Evolutionary conservation across 169 alveolate genomes (phyloP).

Genomic region (Plasmodium vivax): DNA sequence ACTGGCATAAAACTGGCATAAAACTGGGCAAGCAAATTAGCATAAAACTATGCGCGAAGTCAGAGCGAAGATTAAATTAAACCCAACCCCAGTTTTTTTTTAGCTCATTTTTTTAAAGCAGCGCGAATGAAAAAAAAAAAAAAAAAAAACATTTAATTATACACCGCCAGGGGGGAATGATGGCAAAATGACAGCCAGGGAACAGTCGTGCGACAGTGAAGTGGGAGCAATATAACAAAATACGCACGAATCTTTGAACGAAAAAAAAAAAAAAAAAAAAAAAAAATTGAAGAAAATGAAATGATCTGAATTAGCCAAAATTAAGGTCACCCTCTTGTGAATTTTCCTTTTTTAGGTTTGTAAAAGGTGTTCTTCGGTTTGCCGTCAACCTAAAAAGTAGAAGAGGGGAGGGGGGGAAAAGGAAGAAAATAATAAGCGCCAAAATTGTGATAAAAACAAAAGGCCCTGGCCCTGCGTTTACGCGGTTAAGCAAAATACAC

Average conservation of each 20-base stretch:
- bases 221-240: neutral
- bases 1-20: neutral
- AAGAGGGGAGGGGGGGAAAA: neutral
- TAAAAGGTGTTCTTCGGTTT: conserved; percentile 7
- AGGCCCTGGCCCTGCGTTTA: neutral
- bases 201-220: neutral
- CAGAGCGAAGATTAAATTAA: neutral
- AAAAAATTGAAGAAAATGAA: neutral
- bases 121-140: neutral
- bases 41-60: neutral
- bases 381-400: conserved; percentile 20
- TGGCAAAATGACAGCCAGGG: neutral
- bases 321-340: neutral
- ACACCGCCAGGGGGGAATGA: neutral
- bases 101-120: neutral
- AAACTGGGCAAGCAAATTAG: neutral
- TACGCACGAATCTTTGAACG: neutral
- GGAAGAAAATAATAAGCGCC: neutral
- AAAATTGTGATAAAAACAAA: neutral
- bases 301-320: neutral
- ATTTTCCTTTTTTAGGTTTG: conserved; percentile 17
- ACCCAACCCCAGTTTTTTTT: neutral
- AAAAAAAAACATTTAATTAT: neutral
- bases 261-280: neutral
- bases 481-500: neutral